Evolutionary conservation across 2,329 filamentous ascomycete genomes (phyloP), one percentile per base, ranked within the genome.

Genomic region (Thielaviopsis punctulata): DNA sequence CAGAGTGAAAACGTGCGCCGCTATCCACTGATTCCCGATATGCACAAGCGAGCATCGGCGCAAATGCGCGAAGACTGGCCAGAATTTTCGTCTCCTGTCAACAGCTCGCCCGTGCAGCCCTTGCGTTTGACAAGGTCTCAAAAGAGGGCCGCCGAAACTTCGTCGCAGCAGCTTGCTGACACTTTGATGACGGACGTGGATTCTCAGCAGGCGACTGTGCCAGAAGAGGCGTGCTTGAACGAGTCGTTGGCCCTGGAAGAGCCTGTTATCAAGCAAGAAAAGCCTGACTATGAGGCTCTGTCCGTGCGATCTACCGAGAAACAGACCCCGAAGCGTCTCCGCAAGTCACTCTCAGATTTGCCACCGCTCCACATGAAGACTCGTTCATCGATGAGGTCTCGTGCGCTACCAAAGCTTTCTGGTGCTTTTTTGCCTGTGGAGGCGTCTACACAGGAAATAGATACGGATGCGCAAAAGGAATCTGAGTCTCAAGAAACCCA

Each of bases 31-130:
- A 60, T 73, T 5, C 68, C 70, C 1, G 73, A 77, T 57, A 74
- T 78, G 53, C 70, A 33, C 73, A 73, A 19, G 69, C 62, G 30
- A 68, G 62, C 50, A 62, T 60, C 45, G n/a, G 48, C 23, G 8
- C 45, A 41, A 18, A 18, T 43, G 44, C 65, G 60, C 49, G 60
- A 68, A 30, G 67, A 70, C 23, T 79, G 74, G 71, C 68, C 73
- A 9, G 72, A 77, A n/a, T 78, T 75, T 1, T 79, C 76, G 1
- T 76, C 76, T 9, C 71, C 56, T 19, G 49, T 57, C 12, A 56
- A 52, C 12, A 73, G 69, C 10, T 77, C 76, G 2, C 76, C 76
- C 2, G 60, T 62, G 22, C 51, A 56, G 15, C 48, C 51, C 2
- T 41, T 46, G 23, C 53, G 53, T n/a, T 27, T 55, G 18, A 55